A percentile compares a stretch with the other conserved stretches of the same genome.
phyloP scores from a whole-genome alignment of 2,329 filamentous ascomycete genomes.

The Rhynchosporium graminicola region DNA sequence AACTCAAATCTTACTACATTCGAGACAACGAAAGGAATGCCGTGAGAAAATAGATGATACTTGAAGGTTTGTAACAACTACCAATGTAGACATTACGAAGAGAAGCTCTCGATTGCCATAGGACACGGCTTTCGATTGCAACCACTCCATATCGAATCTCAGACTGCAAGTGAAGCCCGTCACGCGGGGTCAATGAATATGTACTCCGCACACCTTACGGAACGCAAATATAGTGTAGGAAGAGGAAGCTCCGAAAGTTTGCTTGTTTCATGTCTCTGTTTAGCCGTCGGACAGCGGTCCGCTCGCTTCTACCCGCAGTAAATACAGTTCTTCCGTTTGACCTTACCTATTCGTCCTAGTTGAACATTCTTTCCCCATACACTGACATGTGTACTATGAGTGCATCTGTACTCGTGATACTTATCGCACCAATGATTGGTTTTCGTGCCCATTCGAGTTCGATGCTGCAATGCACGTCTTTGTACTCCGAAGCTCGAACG shows the following conservation, averaged over 20 bases:
- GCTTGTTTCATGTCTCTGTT: constrained; percentile 1
- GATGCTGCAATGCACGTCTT: constrained; percentile 3
- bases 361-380: neutral
- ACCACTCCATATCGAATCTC: neutral
- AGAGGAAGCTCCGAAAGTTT: constrained; percentile 8
- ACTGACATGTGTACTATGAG: neutral
- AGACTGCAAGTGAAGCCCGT: neutral
- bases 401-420: neutral
- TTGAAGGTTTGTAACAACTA: neutral
- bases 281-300: constrained; percentile 11
- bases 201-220: neutral
- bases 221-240: neutral
- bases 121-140: neutral
- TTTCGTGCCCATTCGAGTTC: neutral
- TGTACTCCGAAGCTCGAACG: neutral
- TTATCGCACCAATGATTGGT: constrained; percentile 7
- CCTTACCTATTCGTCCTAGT: constrained; percentile 2
- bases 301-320: constrained; percentile 12
- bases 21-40: neutral
- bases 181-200: neutral
- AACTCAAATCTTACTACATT: neutral
- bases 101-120: neutral
- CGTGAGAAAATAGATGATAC: neutral
- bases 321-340: constrained; percentile 13
- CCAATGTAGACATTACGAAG: neutral